phyloP scores from a whole-genome alignment of 441 rosid genomes.

The Theobroma grandiflorum region DNA sequence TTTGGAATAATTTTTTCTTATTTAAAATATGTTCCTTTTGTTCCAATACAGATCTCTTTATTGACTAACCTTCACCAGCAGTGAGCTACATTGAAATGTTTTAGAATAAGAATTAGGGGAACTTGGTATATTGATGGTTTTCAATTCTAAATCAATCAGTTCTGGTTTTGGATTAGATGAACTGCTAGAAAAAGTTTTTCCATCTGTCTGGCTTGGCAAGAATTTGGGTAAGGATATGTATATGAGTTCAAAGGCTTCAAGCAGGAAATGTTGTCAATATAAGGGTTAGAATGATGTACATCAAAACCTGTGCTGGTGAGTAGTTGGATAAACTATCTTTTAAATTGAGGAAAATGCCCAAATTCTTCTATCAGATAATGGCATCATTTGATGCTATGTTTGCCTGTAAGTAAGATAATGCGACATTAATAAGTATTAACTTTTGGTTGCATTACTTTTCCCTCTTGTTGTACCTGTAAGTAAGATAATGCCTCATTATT shows the following conservation, averaged over 20 bases:
- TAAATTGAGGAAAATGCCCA: background rate
- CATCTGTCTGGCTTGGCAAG: background rate
- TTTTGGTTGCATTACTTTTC: background rate
- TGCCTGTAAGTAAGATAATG: background rate
- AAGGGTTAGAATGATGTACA: background rate
- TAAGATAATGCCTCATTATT: too few relatives aligned
- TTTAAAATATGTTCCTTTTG: slow-evolving; percentile 2
- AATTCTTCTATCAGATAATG: background rate
- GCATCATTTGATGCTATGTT: background rate
- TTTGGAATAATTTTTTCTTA: background rate
- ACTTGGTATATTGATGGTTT: slow-evolving; percentile 1
- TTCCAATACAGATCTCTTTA: background rate
- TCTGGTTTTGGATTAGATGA: background rate
- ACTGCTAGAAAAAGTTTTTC: background rate
- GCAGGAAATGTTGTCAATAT: background rate
- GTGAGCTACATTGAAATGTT: background rate
- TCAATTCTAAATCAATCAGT: background rate
- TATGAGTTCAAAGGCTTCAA: slow-evolving; percentile 1
- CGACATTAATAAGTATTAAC: background rate
- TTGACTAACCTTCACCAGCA: background rate
- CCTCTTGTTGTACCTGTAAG: background rate
- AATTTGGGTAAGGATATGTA: background rate
- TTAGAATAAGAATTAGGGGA: background rate
- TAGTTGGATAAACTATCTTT: background rate
- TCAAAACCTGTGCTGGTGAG: background rate